Evolutionary conservation across 257 asterid genomes (phyloP), one percentile per base, ranked within the genome.

Genomic region (Nicotiana knightiana): DNA sequence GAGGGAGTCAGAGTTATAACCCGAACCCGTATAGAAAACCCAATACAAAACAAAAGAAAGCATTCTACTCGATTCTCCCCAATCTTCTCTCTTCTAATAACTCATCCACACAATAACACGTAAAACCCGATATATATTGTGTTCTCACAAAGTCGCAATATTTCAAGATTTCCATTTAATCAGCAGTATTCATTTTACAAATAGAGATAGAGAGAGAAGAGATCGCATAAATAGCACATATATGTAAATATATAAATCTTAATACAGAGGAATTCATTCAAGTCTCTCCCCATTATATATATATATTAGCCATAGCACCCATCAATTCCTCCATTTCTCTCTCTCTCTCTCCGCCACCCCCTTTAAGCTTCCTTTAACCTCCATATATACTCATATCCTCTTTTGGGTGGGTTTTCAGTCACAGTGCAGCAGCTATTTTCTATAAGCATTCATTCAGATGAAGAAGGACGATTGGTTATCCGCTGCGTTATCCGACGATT

Each of bases 381-480:
- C 48, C 48, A 43, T 43, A 15, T 54, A 54, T 54, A 15, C 59
- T 12, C n/a, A 54, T 2, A 54, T 17, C 18, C 17, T 54, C 0
- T 54, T 55, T 55, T 43, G 48, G 48, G 48, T 43, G 48, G 48
- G 48, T 17, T 37, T 32, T 26, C 37, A 26, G n/a, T 66, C 46
- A 13, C 39, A 30, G 33, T 33, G 21, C 80, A 13, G 65, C 58
- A 54, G 57, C 16, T 10, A 32, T 11, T 13, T 53, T 10, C 5
- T 53, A 3, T 13, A 53, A 53, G 15, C 17, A 53, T 13, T 9
- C 16, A 51, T 51, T 53, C 32, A 62, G 75, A 83, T 79, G 86
- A 75, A 83, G 84, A 75, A 83, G 84, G 90, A 87, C 78, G 86
- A 85, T 55, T 88, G 91, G 91, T 67, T 87, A 43, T 79, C 82